phyloP scores from a whole-genome alignment of 2,329 filamentous ascomycete species.

The Volutella citrinella region DNA sequence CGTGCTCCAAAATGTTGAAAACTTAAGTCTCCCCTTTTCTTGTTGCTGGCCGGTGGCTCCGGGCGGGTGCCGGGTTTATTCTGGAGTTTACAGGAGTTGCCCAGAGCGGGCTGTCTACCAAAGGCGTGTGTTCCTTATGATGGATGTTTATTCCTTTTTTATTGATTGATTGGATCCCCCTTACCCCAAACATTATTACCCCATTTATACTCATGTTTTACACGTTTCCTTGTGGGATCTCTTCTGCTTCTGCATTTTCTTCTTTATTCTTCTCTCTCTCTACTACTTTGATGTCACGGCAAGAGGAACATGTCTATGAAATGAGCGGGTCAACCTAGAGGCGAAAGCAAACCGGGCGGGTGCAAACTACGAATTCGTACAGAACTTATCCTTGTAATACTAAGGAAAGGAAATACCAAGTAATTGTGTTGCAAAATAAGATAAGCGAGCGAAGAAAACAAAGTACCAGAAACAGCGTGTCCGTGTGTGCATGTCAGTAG shows the following conservation, averaged over 20 bases:
- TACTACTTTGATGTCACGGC: too few relatives aligned
- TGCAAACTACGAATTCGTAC: conserved; percentile 11
- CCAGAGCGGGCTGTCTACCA: too few relatives aligned
- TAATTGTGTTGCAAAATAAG: conserved; percentile 2
- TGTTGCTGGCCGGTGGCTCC: conserved; percentile 1
- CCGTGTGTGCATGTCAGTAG: too few relatives aligned
- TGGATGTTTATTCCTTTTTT: conserved; percentile 1
- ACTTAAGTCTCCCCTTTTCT: not conserved
- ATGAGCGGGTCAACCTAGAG: conserved; percentile 13
- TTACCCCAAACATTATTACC: too few relatives aligned
- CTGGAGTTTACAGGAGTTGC: conserved; percentile 8
- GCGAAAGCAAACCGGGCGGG: conserved; percentile 5
- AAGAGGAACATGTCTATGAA: conserved; percentile 12
- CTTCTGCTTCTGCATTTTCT: conserved; percentile 1
- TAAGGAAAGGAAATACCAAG: conserved; percentile 9
- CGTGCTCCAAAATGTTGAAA: too few relatives aligned
- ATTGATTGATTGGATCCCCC: not conserved
- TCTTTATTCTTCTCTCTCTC: too few relatives aligned
- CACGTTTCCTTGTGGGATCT: too few relatives aligned
- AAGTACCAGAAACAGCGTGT: conserved; percentile 1
- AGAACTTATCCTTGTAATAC: conserved; percentile 15
- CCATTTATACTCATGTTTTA: not conserved
- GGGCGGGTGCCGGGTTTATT: conserved; percentile 2
- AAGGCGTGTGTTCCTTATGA: too few relatives aligned
- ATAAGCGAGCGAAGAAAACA: not conserved